Percentiles rank a stretch among this genome's conserved stretches.
Evolutionary conservation across 257 asterid genomes (phyloP).

Genomic region (Solanum sitiens): DNA sequence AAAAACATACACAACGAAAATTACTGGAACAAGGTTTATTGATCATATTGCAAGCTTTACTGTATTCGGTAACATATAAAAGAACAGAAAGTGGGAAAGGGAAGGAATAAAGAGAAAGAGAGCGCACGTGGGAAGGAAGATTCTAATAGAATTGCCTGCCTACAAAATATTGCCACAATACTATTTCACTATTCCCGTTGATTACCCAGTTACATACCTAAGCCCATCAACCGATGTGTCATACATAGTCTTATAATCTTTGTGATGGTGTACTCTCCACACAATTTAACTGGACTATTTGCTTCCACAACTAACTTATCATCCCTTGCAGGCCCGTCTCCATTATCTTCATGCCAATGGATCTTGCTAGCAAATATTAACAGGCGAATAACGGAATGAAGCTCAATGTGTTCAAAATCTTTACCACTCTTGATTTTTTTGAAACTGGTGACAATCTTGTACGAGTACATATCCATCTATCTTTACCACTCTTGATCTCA

Average conservation of each 20-base stretch:
- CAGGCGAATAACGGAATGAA: background rate
- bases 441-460: background rate
- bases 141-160: background rate
- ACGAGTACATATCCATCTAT: background rate
- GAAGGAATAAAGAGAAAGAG: background rate
- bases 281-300: background rate
- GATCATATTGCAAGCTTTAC: background rate
- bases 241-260: background rate
- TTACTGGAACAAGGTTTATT: background rate
- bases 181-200: background rate
- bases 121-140: background rate
- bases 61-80: background rate
- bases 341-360: background rate
- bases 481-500: background rate
- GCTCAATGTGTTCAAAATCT: background rate
- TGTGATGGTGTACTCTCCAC: background rate
- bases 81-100: background rate
- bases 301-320: background rate
- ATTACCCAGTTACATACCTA: background rate
- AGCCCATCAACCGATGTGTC: background rate
- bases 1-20: background rate
- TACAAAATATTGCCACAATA: background rate
- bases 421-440: background rate
- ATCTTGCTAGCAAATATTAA: background rate
- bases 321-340: background rate